These are phyloP conservation scores for Akanthomyces lecanii DNA, from an alignment of 2,329 filamentous ascomycete genomes.

Conservation along the genomic window DNA sequence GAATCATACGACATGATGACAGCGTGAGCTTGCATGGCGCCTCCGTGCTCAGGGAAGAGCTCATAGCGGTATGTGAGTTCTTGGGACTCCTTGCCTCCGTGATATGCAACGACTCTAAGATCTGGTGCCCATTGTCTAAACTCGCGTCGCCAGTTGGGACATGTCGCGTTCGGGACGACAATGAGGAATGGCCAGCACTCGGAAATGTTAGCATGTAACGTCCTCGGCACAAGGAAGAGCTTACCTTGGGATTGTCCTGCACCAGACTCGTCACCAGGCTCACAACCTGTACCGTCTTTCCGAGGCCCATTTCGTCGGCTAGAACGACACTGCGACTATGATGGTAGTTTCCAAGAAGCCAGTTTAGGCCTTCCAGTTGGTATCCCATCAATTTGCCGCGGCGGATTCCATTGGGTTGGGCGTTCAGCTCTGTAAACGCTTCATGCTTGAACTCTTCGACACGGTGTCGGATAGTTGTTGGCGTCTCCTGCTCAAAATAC, in stretches of 20 bases:
- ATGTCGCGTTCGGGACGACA: conserved; percentile 91
- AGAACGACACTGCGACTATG: conserved; percentile 79
- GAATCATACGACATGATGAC: conserved; percentile 95
- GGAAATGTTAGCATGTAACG: not conserved
- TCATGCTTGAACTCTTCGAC: conserved; percentile 62
- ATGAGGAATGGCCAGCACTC: conserved; percentile 86
- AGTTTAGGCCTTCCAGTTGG: conserved; percentile 89
- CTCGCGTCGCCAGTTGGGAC: conserved; percentile 95
- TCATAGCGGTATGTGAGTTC: conserved; percentile 78
- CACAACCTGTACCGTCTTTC: conserved; percentile 94
- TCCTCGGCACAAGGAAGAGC: not conserved
- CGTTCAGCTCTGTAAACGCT: conserved; percentile 64
- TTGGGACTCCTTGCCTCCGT: conserved; percentile 71
- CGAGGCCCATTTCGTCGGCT: conserved; percentile 96
- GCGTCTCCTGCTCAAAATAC: conserved; percentile 58
- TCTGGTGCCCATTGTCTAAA: conserved; percentile 90
- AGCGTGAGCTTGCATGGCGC: conserved; percentile 77
- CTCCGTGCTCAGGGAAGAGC: conserved; percentile 65
- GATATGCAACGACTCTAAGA: conserved; percentile 86
- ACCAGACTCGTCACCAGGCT: conserved; percentile 72
- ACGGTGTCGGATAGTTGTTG: conserved; percentile 59
- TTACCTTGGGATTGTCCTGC: conserved; percentile 53
- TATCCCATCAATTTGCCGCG: conserved; percentile 88
- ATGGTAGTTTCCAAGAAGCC: conserved; percentile 90
- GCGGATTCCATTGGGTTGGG: conserved; percentile 69